Conservation (phyloP, 2,329 filamentous ascomycete species). For the Truncatella angustata region DNA sequence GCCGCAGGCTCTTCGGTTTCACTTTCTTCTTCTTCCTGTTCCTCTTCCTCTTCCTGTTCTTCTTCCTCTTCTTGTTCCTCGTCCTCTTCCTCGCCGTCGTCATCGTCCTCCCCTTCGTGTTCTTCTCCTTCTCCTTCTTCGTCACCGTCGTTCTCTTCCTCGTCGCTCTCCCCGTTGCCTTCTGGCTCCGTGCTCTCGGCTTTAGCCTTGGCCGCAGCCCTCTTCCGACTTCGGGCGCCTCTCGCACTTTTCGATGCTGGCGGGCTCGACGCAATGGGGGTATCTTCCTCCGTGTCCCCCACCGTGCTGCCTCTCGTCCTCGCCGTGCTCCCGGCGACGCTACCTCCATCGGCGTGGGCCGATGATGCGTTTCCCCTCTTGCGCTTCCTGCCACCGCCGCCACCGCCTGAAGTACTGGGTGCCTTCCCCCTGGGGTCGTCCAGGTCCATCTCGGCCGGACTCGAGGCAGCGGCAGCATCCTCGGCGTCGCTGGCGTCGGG, state of each 20-base stretch:
- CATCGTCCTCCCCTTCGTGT: neutral
- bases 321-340: conserved; percentile 47
- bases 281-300: conserved; percentile 51
- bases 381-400: conserved; percentile 33
- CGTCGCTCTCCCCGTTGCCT: conserved; percentile 20
- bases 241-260: conserved; percentile 39
- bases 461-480: no score
- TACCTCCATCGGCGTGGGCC: conserved; percentile 31
- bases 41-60: conserved; percentile 13
- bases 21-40: conserved; percentile 11
- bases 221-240: conserved; percentile 42
- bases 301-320: conserved; percentile 46
- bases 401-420: conserved; percentile 17
- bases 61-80: conserved; percentile 15
- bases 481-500: conserved; percentile 47
- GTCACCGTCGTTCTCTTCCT: conserved; percentile 16
- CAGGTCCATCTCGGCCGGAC: conserved; percentile 45
- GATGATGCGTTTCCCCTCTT: conserved; percentile 43
- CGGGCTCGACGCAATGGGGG: conserved; percentile 38
- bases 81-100: conserved; percentile 11
- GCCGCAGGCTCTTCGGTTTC: conserved; percentile 11
- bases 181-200: conserved; percentile 26
- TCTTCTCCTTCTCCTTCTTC: conserved; percentile 17
- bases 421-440: conserved; percentile 15
- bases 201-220: conserved; percentile 42